These are phyloP conservation scores for Arachnopeziza araneosa DNA, from an alignment of 2,329 filamentous ascomycete species.

Conservation along the genomic window DNA sequence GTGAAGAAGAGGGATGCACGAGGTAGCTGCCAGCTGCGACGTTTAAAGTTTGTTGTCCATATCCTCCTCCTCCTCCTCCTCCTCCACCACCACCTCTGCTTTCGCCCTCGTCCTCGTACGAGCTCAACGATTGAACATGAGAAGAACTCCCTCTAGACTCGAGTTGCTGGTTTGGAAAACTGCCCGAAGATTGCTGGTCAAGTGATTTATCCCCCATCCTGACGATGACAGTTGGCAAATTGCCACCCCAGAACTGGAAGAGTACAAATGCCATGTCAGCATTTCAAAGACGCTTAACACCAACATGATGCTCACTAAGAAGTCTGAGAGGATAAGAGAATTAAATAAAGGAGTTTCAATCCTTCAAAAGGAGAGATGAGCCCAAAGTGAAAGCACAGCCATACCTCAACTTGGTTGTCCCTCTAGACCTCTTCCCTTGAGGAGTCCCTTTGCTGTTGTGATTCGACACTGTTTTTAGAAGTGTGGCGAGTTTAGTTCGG, in stretches of 20 bases:
- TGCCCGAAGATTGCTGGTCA: constrained; percentile 8
- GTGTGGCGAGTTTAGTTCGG: constrained; percentile 6
- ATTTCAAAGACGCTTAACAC: background rate
- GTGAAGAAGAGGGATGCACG: constrained; percentile 6
- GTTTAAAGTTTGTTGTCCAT: background rate
- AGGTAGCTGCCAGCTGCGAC: background rate
- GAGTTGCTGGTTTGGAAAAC: constrained; percentile 4
- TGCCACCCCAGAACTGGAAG: constrained; percentile 17
- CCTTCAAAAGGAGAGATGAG: background rate
- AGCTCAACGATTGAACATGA: constrained; percentile 9
- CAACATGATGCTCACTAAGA: background rate
- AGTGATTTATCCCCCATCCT: constrained; percentile 21
- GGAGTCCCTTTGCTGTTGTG: background rate
- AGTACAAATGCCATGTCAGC: constrained; percentile 20
- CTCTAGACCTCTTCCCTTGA: background rate
- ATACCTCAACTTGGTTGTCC: background rate
- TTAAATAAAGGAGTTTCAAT: background rate
- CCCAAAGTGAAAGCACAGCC: background rate
- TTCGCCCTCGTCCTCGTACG: constrained; percentile 4
- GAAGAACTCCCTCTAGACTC: constrained; percentile 1
- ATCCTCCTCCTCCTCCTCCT: too few species aligned
- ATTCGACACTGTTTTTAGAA: background rate
- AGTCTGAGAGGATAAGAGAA: background rate
- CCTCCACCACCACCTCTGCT: too few species aligned
- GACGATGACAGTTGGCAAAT: constrained; percentile 8